These are phyloP conservation scores for Lathyrus tuberosus DNA, from an alignment of 306 rosid species.

Conservation along the genomic window DNA sequence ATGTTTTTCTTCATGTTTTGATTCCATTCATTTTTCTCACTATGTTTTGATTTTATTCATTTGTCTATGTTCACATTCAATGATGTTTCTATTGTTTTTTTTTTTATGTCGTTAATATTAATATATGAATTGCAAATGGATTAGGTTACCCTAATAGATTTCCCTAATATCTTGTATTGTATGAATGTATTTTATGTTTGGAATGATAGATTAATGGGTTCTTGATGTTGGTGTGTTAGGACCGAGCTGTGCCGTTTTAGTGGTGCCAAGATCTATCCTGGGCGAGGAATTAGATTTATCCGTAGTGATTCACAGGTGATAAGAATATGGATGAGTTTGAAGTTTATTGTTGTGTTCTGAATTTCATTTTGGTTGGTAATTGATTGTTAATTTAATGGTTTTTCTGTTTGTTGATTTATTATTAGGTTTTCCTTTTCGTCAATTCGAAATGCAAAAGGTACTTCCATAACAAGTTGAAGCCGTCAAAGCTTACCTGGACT, in stretches of 20 bases:
- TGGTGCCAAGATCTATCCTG: constrained; percentile 85
- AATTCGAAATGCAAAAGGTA: constrained; percentile 78
- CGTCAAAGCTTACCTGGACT: constrained; percentile 79
- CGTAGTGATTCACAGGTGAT: constrained; percentile 82
- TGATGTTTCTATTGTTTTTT: too few species aligned
- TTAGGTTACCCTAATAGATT: neutral
- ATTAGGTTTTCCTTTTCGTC: constrained; percentile 68
- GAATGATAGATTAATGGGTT: neutral
- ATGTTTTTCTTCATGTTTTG: constrained; percentile 10
- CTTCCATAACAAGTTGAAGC: constrained; percentile 78
- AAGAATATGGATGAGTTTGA: neutral
- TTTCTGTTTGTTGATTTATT: constrained; percentile 13
- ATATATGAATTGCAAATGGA: neutral
- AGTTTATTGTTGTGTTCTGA: neutral
- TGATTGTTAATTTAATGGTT: neutral
- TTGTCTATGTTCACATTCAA: neutral
- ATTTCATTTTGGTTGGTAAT: neutral
- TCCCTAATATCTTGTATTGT: too few species aligned
- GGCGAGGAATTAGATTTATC: constrained; percentile 73
- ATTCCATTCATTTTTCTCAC: neutral
- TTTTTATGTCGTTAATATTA: neutral
- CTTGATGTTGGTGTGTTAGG: constrained; percentile 45
- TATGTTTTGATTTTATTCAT: neutral
- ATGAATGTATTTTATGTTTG: neutral
- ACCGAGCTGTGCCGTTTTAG: constrained; percentile 90